Evolutionary conservation across 2,329 filamentous ascomycete species (phyloP).

Genomic region (Trichoderma sp.): DNA sequence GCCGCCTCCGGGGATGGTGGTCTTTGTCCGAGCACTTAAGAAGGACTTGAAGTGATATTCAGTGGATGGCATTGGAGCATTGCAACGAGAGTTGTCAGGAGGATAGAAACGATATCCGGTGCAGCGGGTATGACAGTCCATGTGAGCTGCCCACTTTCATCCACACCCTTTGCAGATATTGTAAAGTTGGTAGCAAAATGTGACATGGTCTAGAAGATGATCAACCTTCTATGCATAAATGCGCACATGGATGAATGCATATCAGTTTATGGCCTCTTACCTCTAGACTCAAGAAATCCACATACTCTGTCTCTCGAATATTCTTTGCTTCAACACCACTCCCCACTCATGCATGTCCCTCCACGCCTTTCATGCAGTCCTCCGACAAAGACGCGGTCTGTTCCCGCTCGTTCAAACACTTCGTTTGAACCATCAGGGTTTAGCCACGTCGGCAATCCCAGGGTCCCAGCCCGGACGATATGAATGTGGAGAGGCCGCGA

Average conservation of each 20-base stretch:
- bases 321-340: neutral
- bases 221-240: neutral
- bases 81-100: neutral
- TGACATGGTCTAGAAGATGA: neutral
- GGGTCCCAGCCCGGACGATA: neutral
- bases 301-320: neutral
- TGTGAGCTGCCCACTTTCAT: neutral
- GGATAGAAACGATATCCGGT: neutral
- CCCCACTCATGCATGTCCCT: neutral
- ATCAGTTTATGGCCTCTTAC: neutral
- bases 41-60: neutral
- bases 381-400: neutral
- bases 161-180: neutral
- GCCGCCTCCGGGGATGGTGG: neutral
- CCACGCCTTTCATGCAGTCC: neutral
- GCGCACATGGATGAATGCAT: neutral
- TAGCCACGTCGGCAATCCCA: neutral
- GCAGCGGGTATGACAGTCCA: neutral
- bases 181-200: neutral
- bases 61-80: neutral
- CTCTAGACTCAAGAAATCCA: neutral
- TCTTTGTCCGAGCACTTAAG: neutral
- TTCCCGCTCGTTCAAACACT: slow-evolving; percentile 6
- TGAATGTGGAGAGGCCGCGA: neutral
- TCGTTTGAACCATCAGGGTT: neutral